phyloP scores from a whole-genome alignment of 164 flowering plant species.

The Houttuynia cordata region DNA sequence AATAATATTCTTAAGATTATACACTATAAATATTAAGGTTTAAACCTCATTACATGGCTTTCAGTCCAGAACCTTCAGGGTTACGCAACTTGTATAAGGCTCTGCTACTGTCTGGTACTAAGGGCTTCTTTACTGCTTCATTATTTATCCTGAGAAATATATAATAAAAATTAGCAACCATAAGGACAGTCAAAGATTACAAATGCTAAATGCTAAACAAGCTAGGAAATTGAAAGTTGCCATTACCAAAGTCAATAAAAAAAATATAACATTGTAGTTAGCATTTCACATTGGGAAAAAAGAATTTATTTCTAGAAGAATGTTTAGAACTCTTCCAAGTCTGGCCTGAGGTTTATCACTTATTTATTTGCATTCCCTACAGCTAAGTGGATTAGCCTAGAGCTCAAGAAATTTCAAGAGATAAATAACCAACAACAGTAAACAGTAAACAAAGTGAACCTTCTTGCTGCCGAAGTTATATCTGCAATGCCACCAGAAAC shows the following conservation, averaged over 20 bases:
- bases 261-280: too few relatives aligned
- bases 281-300: too few relatives aligned
- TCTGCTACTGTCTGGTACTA: not conserved
- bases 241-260: not conserved
- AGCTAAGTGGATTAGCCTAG: too few relatives aligned
- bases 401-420: too few relatives aligned
- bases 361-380: too few relatives aligned
- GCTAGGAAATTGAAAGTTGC: not conserved
- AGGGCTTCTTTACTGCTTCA: not conserved
- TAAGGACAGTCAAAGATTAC: not conserved
- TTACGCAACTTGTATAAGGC: not conserved
- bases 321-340: too few relatives aligned
- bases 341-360: too few relatives aligned
- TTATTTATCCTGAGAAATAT: not conserved
- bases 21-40: too few relatives aligned
- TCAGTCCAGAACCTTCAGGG: not conserved
- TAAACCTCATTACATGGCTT: not conserved
- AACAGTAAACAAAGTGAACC: not conserved
- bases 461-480: not conserved
- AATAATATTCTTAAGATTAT: too few relatives aligned
- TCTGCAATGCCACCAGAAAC: not conserved
- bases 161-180: not conserved
- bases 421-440: too few relatives aligned
- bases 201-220: too few relatives aligned
- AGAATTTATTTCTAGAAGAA: too few relatives aligned